These are phyloP conservation scores for Aspergillus calidoustus DNA, from an alignment of 2,329 filamentous ascomycete genomes.

Conservation along the genomic window DNA sequence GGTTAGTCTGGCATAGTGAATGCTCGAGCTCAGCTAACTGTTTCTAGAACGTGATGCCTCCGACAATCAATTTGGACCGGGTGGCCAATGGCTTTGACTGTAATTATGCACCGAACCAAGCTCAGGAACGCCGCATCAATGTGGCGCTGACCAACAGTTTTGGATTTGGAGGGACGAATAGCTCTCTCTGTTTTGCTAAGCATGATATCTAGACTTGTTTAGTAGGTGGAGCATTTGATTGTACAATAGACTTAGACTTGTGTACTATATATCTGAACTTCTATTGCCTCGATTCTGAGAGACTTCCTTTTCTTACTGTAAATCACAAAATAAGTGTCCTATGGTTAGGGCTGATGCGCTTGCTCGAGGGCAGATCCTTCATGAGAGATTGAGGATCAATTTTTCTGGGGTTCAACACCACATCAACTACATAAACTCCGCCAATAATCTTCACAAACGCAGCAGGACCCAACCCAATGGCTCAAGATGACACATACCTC, in stretches of 20 bases:
- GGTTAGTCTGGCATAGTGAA: constrained; percentile 55
- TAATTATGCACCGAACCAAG: constrained; percentile 77
- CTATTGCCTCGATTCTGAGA: no score
- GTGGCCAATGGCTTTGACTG: constrained; percentile 71
- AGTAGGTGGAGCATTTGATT: not conserved
- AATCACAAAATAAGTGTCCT: no score
- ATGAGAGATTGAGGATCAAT: no score
- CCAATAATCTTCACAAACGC: not conserved
- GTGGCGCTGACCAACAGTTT: constrained; percentile 93
- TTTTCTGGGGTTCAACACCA: no score
- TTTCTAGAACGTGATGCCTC: constrained; percentile 73
- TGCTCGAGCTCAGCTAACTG: not conserved
- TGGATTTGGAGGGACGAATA: constrained; percentile 96
- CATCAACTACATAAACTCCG: not conserved
- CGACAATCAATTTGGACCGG: constrained; percentile 79
- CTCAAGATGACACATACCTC: constrained; percentile 25
- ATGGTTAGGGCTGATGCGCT: no score
- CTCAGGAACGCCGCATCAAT: constrained; percentile 72
- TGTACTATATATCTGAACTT: not conserved
- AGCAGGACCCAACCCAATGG: not conserved
- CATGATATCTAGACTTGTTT: constrained; percentile 5
- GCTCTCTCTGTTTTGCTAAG: constrained; percentile 74
- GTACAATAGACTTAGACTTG: not conserved
- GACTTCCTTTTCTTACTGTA: no score
- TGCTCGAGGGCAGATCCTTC: no score